Base-by-base conservation (phyloP, 140 eudicot species). In the Anethum foeniculum region DNA sequence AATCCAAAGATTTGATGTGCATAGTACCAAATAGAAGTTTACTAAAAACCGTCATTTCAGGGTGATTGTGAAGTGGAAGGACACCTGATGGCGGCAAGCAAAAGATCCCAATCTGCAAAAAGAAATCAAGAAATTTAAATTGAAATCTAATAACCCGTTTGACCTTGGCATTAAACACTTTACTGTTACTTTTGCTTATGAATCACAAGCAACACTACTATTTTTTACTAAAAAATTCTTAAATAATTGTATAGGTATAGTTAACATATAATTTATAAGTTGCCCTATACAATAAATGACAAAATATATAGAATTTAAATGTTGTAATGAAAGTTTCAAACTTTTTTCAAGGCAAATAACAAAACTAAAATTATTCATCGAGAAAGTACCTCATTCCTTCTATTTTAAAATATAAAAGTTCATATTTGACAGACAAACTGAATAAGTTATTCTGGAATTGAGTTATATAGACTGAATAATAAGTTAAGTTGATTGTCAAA, bases 31-130 rank as follows among this genome's bases (percentile, higher is more conserved):
- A 93, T 6, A 93, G 89, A 77, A 93, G 93, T 87, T 91, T 93
- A 86, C 98, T 86, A 81, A 93, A 91, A 71, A 93, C 98, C 9
- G 98, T 93, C 98, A 93, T 93, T 71, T 89, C 90, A 41, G 98
- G 98, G 75, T 93, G 98, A 68, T 93, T 91, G 75, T 93, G 98
- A 54, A 93, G 97, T 0, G 98, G 98, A 48, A 93, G 87, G 71
- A 93, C 94, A 81, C 90, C 93, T 13, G 90, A 79, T 25, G 97
- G 96, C 0, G 98, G 98, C 88, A 93, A 89, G 71, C 96, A 90
- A 84, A 93, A 93, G 65, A 93, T 93, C 47, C 98, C 98, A 79
- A 93, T 91, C 98, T 93, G 87, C 65, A 73, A 62, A 60, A 7
- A 75, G 28, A 78, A 60, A 14, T 3, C 21, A 18, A 47, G 27